A percentile compares a stretch with the other conserved stretches of the same genome.
Conservation (phyloP, 1,284 basidiomycete species). For the Sanghuangporus sanghuang region DNA sequence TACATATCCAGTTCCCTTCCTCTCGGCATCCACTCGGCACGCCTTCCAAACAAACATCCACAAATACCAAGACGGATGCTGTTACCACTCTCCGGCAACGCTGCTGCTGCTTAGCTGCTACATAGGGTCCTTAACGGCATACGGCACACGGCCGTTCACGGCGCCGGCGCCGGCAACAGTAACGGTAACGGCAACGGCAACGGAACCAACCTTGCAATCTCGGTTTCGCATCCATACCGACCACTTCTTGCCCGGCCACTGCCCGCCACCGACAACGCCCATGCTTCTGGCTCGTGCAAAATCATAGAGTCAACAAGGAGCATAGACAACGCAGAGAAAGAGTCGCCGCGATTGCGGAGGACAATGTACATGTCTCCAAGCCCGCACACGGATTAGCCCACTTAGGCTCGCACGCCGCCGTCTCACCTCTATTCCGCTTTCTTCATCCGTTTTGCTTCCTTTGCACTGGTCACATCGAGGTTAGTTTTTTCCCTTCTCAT, state of each 20-base stretch:
- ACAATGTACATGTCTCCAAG: neutral
- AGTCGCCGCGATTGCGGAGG: neutral
- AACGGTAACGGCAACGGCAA: neutral
- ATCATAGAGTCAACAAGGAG: neutral
- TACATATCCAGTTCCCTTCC: neutral
- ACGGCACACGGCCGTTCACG: neutral
- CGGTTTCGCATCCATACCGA: neutral
- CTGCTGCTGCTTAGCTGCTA: too few relatives aligned
- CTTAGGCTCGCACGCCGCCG: constrained; percentile 6
- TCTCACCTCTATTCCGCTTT: constrained; percentile 5
- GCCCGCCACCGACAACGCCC: neutral
- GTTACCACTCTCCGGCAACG: neutral
- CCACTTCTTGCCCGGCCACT: neutral
- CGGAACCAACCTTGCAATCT: neutral
- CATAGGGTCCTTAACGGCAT: neutral
- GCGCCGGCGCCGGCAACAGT: neutral
- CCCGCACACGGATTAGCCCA: neutral
- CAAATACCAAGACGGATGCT: neutral
- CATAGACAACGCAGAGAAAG: neutral
- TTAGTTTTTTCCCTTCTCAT: neutral
- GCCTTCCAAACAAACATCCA: neutral
- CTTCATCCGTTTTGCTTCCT: neutral
- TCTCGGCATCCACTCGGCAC: neutral
- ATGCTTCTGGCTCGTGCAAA: neutral
- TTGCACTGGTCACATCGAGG: neutral